A percentile compares a stretch with the other conserved stretches of the same genome.
phyloP scores from a whole-genome alignment of 2,329 filamentous ascomycete species.

The Onygena corvina region DNA sequence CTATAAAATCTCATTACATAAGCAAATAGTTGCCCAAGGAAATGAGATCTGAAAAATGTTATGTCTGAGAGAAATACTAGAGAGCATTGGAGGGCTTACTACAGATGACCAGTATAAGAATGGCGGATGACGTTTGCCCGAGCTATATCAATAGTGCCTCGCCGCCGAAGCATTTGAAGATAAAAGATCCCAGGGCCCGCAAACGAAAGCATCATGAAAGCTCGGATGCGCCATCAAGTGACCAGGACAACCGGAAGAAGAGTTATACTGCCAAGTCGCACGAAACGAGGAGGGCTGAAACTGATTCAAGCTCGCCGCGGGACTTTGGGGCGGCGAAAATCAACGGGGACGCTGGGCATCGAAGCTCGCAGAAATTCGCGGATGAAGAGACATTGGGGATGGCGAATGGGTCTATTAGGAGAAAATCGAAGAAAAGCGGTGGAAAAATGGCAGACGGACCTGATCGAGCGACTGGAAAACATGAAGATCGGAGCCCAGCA shows the following conservation, averaged over 20 bases:
- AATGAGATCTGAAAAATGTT: background rate
- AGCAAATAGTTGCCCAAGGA: background rate
- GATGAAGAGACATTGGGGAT: background rate
- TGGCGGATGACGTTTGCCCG: slow-evolving; percentile 38
- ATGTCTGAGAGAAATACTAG: background rate
- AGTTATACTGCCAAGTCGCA: slow-evolving; percentile 1
- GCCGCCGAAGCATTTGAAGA: background rate
- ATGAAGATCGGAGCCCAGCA: slow-evolving; percentile 25
- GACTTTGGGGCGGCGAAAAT: background rate
- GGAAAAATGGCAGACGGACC: slow-evolving; percentile 11
- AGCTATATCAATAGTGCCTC: slow-evolving; percentile 26
- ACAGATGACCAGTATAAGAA: slow-evolving; percentile 18
- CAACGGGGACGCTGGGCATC: background rate
- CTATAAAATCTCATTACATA: too few relatives aligned
- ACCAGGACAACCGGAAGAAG: slow-evolving; percentile 12
- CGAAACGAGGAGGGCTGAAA: background rate
- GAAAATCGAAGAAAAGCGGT: background rate
- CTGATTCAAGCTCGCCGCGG: background rate
- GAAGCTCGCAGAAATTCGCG: background rate
- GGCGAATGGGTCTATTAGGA: background rate
- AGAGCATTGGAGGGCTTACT: background rate
- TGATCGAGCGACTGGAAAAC: slow-evolving; percentile 7
- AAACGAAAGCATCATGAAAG: slow-evolving; percentile 7
- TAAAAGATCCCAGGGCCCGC: background rate
- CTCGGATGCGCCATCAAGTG: slow-evolving; percentile 14